Conservation (phyloP, 306 rosid genomes). For the Luffa aegyptiaca region DNA sequence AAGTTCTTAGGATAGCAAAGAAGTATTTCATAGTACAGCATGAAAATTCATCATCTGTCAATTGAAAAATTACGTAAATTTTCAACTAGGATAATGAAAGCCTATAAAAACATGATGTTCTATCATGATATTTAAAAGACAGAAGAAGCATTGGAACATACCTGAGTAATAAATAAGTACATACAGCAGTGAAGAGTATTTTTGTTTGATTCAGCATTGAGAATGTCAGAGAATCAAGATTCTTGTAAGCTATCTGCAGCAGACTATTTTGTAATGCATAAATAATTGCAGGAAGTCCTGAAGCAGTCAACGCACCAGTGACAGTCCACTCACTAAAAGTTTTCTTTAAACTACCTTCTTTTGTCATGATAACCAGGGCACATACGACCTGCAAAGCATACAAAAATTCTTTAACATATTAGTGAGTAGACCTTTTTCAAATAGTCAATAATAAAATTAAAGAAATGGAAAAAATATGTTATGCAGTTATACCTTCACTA, state of each 20-base stretch:
- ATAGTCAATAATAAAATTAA: not conserved
- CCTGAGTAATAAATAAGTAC: constrained; percentile 75
- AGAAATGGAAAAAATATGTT: not conserved
- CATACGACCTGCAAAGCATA: constrained; percentile 42
- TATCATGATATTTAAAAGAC: not conserved
- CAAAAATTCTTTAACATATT: not conserved
- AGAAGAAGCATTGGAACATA: constrained; percentile 19
- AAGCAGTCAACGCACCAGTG: constrained; percentile 81
- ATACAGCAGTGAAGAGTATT: constrained; percentile 81
- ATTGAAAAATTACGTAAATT: not conserved
- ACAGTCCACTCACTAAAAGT: constrained; percentile 67
- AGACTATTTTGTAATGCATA: constrained; percentile 94
- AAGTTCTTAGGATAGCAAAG: not conserved
- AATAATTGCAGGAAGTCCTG: constrained; percentile 93
- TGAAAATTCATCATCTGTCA: not conserved
- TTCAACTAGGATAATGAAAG: not conserved
- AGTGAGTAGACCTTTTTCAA: not conserved
- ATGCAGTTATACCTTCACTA: constrained; percentile 55
- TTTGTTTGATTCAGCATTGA: constrained; percentile 94
- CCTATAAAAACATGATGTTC: not conserved
- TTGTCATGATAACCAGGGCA: constrained; percentile 74
- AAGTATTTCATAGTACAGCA: not conserved
- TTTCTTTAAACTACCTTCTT: constrained; percentile 58
- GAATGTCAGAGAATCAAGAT: constrained; percentile 93
- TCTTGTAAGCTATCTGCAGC: constrained; percentile 89